Conservation (phyloP, 2,329 filamentous ascomycete species). For the Gnomoniopsis smithogilvyi region DNA sequence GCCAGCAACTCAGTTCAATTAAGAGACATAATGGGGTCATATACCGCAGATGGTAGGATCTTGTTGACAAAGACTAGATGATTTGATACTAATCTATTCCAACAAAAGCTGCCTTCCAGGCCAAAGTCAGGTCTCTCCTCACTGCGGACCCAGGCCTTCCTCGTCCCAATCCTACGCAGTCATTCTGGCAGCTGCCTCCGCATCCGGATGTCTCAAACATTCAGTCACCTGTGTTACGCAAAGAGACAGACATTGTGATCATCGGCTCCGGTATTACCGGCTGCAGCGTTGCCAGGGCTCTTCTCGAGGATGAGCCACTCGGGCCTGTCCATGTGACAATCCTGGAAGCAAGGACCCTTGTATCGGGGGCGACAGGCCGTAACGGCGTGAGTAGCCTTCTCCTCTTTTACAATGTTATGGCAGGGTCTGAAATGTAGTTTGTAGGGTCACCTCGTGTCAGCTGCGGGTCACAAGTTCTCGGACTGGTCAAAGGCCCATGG, state of each 20-base stretch:
- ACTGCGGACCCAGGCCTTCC: background rate
- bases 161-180: background rate
- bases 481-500: background rate
- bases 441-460: constrained; percentile 1
- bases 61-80: background rate
- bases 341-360: background rate
- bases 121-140: background rate
- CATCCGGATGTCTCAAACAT: constrained; percentile 13
- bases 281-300: constrained; percentile 31
- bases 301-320: background rate
- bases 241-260: constrained; percentile 44
- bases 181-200: background rate
- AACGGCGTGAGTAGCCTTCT: background rate
- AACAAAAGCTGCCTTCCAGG: background rate
- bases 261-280: constrained; percentile 55
- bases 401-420: background rate
- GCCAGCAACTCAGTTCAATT: too few species aligned
- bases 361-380: background rate
- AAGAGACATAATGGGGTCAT: too few species aligned
- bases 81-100: background rate
- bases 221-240: constrained; percentile 31
- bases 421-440: background rate
- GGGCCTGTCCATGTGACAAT: constrained; percentile 11
- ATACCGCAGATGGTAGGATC: background rate
- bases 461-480: background rate